Evolutionary conservation across 1,284 basidiomycete genomes (phyloP).

Genomic region (Anthracocystis panici-leucophaei): DNA sequence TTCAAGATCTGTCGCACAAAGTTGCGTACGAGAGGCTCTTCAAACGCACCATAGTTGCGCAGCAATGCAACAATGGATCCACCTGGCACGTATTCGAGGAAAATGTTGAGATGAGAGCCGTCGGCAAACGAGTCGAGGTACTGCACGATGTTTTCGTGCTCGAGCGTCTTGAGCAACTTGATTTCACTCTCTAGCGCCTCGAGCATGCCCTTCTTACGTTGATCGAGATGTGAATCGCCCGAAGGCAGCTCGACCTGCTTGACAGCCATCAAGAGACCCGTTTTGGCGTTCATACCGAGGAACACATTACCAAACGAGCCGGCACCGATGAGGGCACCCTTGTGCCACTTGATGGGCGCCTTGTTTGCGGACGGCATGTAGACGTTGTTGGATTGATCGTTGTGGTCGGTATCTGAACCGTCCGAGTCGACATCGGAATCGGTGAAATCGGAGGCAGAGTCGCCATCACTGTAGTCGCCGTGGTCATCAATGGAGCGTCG

Average conservation of each 20-base stretch:
- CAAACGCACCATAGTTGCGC: slow-evolving; percentile 94
- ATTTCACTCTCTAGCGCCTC: slow-evolving; percentile 95
- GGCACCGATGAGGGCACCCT: slow-evolving; percentile 95
- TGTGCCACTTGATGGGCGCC: slow-evolving; percentile 93
- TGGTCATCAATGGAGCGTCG: slow-evolving; percentile 59
- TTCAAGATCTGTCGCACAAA: slow-evolving; percentile 94
- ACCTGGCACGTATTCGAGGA: slow-evolving; percentile 98
- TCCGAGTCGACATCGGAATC: slow-evolving; percentile 38
- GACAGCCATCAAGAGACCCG: slow-evolving; percentile 96
- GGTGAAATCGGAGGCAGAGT: slow-evolving; percentile 51
- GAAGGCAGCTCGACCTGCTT: slow-evolving; percentile 97
- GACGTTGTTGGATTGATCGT: slow-evolving; percentile 20
- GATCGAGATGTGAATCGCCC: slow-evolving; percentile 86
- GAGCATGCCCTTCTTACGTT: slow-evolving; percentile 93
- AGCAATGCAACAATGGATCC: slow-evolving; percentile 94
- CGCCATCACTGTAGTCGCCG: slow-evolving; percentile 38
- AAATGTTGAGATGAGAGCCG: slow-evolving; percentile 85
- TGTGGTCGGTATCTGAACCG: slow-evolving; percentile 38
- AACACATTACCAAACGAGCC: slow-evolving; percentile 75
- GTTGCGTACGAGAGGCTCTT: slow-evolving; percentile 91
- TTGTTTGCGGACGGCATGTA: slow-evolving; percentile 36
- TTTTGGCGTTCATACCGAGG: slow-evolving; percentile 95
- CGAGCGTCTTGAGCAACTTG: slow-evolving; percentile 90
- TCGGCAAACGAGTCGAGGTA: slow-evolving; percentile 76
- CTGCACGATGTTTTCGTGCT: slow-evolving; percentile 98